Percentiles rank a stretch among this genome's conserved stretches.
Conservation (phyloP, 768 basidiomycete species). For the Termitomyces titanicus region DNA sequence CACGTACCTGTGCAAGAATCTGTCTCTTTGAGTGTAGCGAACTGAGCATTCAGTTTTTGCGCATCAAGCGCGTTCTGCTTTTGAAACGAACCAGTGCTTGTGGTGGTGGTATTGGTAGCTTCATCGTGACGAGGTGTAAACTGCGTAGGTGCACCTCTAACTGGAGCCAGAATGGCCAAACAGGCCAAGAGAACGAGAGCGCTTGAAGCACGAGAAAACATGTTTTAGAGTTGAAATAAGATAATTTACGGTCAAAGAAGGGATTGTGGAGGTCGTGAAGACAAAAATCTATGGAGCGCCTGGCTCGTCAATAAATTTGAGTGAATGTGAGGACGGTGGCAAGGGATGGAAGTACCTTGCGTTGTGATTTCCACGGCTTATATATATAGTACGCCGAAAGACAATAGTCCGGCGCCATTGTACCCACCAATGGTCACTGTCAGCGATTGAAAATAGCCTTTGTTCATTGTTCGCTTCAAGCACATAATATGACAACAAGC, state of each 20-base stretch:
- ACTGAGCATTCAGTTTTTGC: conserved; percentile 46
- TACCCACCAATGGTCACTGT: neutral
- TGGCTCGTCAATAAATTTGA: conserved; percentile 13
- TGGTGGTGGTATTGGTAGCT: conserved; percentile 19
- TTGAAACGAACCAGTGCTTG: conserved; percentile 6
- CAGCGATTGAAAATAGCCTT: neutral
- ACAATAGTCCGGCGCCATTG: conserved; percentile 14
- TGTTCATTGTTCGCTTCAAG: conserved; percentile 10
- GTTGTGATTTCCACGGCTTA: neutral
- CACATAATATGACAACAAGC: neutral
- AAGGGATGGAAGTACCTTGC: neutral
- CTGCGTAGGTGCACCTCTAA: conserved; percentile 30
- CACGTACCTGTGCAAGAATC: conserved; percentile 46
- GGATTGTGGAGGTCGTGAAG: conserved; percentile 18
- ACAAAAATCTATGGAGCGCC: conserved; percentile 15
- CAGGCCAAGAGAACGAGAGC: conserved; percentile 17
- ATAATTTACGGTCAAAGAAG: conserved; percentile 1
- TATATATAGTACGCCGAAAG: conserved; percentile 13
- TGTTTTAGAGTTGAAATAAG: neutral
- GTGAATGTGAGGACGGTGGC: neutral
- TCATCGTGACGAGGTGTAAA: conserved; percentile 19
- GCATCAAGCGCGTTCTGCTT: conserved; percentile 47
- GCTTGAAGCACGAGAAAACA: conserved; percentile 9
- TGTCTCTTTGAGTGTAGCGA: conserved; percentile 35
- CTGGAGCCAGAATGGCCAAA: conserved; percentile 25